These are phyloP conservation scores for Thraustochytrium sp. DNA, from an alignment of 352 stramenopile species.

Conservation along the genomic window DNA sequence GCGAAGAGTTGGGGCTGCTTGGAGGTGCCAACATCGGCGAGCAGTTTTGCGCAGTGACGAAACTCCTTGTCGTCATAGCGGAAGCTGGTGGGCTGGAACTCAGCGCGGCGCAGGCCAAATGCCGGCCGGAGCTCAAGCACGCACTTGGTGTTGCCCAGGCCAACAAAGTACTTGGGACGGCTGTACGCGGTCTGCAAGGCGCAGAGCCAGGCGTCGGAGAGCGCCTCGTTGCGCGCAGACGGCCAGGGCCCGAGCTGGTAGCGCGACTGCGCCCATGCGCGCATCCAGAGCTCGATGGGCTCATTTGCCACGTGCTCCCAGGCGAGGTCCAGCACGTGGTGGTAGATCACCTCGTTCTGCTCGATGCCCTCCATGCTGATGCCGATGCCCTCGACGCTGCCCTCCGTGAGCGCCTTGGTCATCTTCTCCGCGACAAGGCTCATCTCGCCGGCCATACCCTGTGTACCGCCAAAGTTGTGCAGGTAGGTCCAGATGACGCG, in stretches of 20 bases:
- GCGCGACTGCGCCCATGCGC: background rate
- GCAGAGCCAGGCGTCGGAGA: background rate
- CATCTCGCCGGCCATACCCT: conserved; percentile 47
- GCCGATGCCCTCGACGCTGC: background rate
- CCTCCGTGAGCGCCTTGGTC: background rate
- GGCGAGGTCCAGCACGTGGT: conserved; percentile 11
- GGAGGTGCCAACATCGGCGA: background rate
- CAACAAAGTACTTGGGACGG: background rate
- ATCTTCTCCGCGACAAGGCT: background rate
- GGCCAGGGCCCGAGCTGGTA: background rate
- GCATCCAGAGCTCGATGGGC: background rate
- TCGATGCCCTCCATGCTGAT: conserved; percentile 42
- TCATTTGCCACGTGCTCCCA: background rate
- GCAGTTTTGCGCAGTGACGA: background rate
- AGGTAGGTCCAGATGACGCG: conserved; percentile 51
- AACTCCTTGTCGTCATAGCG: background rate
- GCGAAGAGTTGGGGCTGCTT: background rate
- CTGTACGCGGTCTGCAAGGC: background rate
- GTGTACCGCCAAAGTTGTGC: conserved; percentile 55
- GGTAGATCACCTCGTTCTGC: conserved; percentile 42
- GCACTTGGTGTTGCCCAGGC: conserved; percentile 35
- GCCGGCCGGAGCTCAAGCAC: background rate
- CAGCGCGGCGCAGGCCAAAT: background rate
- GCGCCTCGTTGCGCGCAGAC: background rate
- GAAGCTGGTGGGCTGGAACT: conserved; percentile 3